phyloP scores from a whole-genome alignment of 2,329 filamentous ascomycete species.

The Colletotrichum australisinense region DNA sequence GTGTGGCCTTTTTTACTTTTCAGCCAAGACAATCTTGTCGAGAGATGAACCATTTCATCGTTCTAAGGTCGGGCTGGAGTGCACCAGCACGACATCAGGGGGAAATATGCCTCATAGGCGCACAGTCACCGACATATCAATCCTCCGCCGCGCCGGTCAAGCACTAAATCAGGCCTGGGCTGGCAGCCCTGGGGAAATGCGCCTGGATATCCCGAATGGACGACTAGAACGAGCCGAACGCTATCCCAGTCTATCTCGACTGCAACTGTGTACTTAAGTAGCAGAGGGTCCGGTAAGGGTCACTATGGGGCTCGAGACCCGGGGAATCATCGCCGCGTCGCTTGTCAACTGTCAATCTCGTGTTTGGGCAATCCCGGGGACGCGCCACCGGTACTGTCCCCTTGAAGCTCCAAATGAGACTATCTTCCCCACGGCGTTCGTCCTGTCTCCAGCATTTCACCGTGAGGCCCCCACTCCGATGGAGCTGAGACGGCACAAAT shows the following conservation, averaged over 20 bases:
- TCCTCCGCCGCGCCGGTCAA: background rate
- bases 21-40: constrained; percentile 11
- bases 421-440: background rate
- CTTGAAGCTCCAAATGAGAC: background rate
- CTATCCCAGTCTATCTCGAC: background rate
- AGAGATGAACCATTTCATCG: background rate
- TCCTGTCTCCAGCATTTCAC: background rate
- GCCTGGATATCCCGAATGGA: too few relatives aligned
- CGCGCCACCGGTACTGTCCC: background rate
- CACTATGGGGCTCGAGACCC: constrained; percentile 12
- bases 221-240: background rate
- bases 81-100: background rate
- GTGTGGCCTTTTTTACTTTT: background rate
- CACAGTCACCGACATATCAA: background rate
- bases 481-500: constrained; percentile 10
- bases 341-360: constrained; percentile 15
- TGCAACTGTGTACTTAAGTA: background rate
- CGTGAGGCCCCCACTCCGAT: background rate
- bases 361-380: constrained; percentile 18
- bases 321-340: constrained; percentile 27
- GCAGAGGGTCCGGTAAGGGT: background rate
- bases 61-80: background rate
- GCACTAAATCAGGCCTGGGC: background rate
- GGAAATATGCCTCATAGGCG: constrained; percentile 19
- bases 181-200: background rate